Evolutionary conservation across 495 filamentous ascomycete species (phyloP).

Genomic region (Bombardia bombarda): DNA sequence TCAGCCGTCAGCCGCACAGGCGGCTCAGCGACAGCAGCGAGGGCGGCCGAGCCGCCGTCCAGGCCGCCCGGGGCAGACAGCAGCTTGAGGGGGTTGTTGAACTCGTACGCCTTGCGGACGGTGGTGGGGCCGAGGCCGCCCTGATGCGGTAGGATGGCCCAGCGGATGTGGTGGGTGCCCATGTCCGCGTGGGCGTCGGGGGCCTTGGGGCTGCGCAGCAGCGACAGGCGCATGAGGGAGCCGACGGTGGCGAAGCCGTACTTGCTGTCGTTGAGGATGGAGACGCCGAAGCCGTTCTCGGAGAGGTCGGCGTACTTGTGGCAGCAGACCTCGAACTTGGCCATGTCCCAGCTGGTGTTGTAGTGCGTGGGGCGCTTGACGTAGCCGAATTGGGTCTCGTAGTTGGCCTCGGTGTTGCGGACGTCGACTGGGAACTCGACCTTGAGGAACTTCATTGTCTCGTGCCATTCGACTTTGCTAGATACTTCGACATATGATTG

Average conservation of each 20-base stretch:
- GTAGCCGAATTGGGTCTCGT: slow-evolving; percentile 91
- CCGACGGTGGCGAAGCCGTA: slow-evolving; percentile 92
- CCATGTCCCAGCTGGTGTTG: slow-evolving; percentile 98
- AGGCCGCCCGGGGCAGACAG: slow-evolving; percentile 23
- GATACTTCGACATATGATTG: slow-evolving; percentile 69
- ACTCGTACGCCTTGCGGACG: slow-evolving; percentile 76
- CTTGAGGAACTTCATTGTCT: slow-evolving; percentile 96
- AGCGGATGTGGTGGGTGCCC: slow-evolving; percentile 82
- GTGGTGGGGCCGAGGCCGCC: slow-evolving; percentile 64
- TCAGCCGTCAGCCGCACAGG: slow-evolving; percentile 50
- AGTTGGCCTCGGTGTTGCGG: slow-evolving; percentile 85
- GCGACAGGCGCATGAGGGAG: slow-evolving; percentile 83
- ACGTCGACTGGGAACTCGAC: slow-evolving; percentile 96
- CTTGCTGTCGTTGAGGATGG: slow-evolving; percentile 91
- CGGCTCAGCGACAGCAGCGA: slow-evolving; percentile 27
- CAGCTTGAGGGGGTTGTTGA: slow-evolving; percentile 75
- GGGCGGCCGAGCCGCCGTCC: slow-evolving; percentile 9
- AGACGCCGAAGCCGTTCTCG: slow-evolving; percentile 85
- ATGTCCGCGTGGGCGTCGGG: slow-evolving; percentile 96
- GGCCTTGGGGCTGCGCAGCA: slow-evolving; percentile 89
- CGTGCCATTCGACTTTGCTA: slow-evolving; percentile 84
- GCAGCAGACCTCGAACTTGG: slow-evolving; percentile 97
- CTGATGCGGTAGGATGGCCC: slow-evolving; percentile 81
- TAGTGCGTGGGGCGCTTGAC: slow-evolving; percentile 86
- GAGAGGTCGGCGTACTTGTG: slow-evolving; percentile 97